Evolutionary conservation across 2,329 filamentous ascomycete genomes (phyloP).

Genomic region (Nectriaceae sp.): DNA sequence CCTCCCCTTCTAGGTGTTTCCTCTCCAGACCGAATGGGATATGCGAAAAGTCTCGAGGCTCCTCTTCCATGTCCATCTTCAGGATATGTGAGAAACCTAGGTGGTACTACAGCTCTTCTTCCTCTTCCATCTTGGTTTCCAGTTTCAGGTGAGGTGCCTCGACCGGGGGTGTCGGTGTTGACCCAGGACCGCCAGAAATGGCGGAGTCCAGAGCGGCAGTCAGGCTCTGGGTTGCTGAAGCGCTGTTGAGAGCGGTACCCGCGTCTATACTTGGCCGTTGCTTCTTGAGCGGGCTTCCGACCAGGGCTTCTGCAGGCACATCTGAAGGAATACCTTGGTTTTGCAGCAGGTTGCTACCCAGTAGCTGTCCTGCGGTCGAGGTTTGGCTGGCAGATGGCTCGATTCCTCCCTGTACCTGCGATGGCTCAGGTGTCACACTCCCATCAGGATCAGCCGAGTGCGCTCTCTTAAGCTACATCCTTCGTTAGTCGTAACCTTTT

Average conservation of each 20-base stretch:
- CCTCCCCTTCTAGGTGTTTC: neutral
- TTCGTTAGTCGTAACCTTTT: slow-evolving; percentile 7
- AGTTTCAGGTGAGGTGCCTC: slow-evolving; percentile 9
- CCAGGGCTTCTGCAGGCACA: slow-evolving; percentile 39
- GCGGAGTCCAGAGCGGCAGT: slow-evolving; percentile 37
- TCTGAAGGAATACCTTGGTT: slow-evolving; percentile 19
- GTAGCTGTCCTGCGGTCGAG: slow-evolving; percentile 14
- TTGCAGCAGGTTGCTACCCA: slow-evolving; percentile 16
- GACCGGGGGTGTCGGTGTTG: slow-evolving; percentile 21
- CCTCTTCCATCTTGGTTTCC: slow-evolving; percentile 34
- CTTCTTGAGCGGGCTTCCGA: slow-evolving; percentile 77
- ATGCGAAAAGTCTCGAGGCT: too few species aligned
- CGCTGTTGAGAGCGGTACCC: slow-evolving; percentile 24
- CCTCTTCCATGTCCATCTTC: too few species aligned
- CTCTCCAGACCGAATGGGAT: neutral
- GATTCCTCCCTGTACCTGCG: slow-evolving; percentile 44
- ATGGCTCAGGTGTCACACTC: slow-evolving; percentile 35
- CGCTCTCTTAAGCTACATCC: slow-evolving; percentile 73
- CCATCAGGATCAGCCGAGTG: slow-evolving; percentile 72
- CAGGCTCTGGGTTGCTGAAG: slow-evolving; percentile 34
- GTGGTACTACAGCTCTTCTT: slow-evolving; percentile 41
- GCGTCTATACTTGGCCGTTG: slow-evolving; percentile 61
- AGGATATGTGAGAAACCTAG: too few species aligned
- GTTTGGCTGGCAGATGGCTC: slow-evolving; percentile 38
- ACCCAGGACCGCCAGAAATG: slow-evolving; percentile 24